Percentiles rank a stretch among this genome's conserved stretches.
Conservation (phyloP, 441 rosid genomes). For the Viola pubescens region DNA sequence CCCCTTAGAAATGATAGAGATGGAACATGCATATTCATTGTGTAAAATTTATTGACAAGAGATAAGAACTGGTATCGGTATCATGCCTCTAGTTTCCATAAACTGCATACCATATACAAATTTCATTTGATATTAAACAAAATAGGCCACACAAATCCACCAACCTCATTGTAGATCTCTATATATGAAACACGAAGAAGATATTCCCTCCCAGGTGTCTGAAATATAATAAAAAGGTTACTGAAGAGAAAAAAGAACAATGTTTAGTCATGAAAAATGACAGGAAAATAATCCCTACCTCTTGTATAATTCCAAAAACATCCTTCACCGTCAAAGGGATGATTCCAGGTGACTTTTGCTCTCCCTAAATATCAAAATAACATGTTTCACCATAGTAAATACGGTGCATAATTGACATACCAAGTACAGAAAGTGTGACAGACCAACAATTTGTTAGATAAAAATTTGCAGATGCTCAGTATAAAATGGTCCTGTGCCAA, state of each 20-base stretch:
- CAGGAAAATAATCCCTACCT: conserved; percentile 30
- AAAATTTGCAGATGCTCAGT: too few relatives aligned
- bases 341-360: conserved; percentile 73
- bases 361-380: conserved; percentile 39
- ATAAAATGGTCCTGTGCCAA: too few relatives aligned
- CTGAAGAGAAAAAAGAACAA: neutral
- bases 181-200: conserved; percentile 76
- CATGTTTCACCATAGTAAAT: conserved; percentile 4
- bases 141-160: conserved; percentile 1
- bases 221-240: conserved; percentile 22
- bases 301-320: conserved; percentile 70
- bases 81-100: too few relatives aligned
- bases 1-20: too few relatives aligned
- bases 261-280: conserved; percentile 2
- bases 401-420: conserved; percentile 3
- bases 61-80: too few relatives aligned
- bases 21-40: too few relatives aligned
- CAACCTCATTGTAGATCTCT: conserved; percentile 73
- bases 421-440: neutral
- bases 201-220: conserved; percentile 70
- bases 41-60: too few relatives aligned
- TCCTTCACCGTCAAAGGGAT: conserved; percentile 73
- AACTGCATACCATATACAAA: too few relatives aligned
- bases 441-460: neutral
- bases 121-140: too few relatives aligned